Base-by-base conservation (phyloP, 116 monocot species). In the Iris pallida region DNA sequence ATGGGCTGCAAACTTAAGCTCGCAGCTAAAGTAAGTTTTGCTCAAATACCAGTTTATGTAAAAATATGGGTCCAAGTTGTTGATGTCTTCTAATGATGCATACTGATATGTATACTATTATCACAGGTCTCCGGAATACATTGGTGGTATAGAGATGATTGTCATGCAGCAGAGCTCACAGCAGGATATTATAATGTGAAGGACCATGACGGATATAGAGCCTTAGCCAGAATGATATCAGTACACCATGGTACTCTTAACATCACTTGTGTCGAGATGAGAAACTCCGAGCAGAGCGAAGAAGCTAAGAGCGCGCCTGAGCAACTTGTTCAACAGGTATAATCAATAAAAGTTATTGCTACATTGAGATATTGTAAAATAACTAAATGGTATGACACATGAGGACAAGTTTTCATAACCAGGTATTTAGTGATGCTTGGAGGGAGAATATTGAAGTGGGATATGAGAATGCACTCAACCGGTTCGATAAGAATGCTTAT, bases 141-240 rank as follows among this genome's bases (percentile, higher is more conserved):
- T 47, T 84, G 84, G 84, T 80, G 76, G 76, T 84, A 80, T 17
- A 75, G 53, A 12, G 68, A 43, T 60, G 68, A 71, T 5, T 71
- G 47, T 41, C 85, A 85, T 55, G 86, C 86, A 46, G 84, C 84
- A 45, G 86, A 86, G 79, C 75, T 86, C n/a, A 86, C 82, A 2
- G 63, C 82, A 14, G 86, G 82, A 43, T 86, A 86, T 60, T 86
- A 86, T 57, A 82, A 82, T 59, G 53, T 82, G 42, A 57, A 66
- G 7, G 20, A 64, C 4, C 55, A 79, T 55, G 86, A 82, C 51
- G 82, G 82, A 40, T 86, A 86, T 59, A 53, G 72, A 66, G 19
- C 79, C 14, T 45, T 85, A 43, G 85, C 85, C n/a, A 80, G 72
- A 59, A 71, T 80, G 80, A 20, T 85, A 5, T 20, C 77, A 44